A percentile compares a stretch with the other conserved stretches of the same genome.
Evolutionary conservation across 306 rosid genomes (phyloP).

Genomic region (Castanea crenata): DNA sequence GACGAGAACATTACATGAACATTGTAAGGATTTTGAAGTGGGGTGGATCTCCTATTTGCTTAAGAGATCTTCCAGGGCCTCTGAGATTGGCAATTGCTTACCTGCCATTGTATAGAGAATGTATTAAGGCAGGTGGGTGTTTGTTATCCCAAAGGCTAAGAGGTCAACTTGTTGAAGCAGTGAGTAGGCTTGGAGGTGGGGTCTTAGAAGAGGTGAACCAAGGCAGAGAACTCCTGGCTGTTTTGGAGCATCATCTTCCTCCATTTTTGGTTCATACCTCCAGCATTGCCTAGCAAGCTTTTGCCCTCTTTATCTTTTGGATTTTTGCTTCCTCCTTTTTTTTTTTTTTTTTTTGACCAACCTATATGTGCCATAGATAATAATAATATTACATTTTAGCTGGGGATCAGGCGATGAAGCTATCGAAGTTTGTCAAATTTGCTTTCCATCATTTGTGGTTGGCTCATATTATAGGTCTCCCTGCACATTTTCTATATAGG

Average conservation of each 20-base stretch:
- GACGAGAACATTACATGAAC: constrained; percentile 67
- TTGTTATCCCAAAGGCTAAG: constrained; percentile 73
- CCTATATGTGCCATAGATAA: constrained; percentile 16
- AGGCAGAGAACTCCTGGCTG: constrained; percentile 60
- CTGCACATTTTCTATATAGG: not conserved
- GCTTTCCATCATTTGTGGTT: constrained; percentile 1
- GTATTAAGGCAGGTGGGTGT: constrained; percentile 65
- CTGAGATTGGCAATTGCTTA: constrained; percentile 71
- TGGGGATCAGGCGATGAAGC: constrained; percentile 17
- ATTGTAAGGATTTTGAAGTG: constrained; percentile 63
- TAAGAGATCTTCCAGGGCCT: constrained; percentile 78
- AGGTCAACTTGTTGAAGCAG: constrained; percentile 84
- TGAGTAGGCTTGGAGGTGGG: constrained; percentile 62
- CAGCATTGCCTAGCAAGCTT: constrained; percentile 30
- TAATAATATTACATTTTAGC: not conserved
- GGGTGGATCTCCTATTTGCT: constrained; percentile 73
- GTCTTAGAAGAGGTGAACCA: constrained; percentile 50
- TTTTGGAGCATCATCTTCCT: constrained; percentile 82
- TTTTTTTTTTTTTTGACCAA: not conserved
- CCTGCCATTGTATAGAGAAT: constrained; percentile 77
- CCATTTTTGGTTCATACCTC: constrained; percentile 53
- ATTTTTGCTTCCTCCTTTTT: constrained; percentile 3
- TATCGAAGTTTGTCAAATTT: constrained; percentile 24
- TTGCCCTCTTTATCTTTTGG: not conserved
- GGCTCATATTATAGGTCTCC: constrained; percentile 7